These are phyloP conservation scores for Neodidymelliopsis sp. DNA, from an alignment of 2,329 filamentous ascomycete genomes.

Conservation along the genomic window DNA sequence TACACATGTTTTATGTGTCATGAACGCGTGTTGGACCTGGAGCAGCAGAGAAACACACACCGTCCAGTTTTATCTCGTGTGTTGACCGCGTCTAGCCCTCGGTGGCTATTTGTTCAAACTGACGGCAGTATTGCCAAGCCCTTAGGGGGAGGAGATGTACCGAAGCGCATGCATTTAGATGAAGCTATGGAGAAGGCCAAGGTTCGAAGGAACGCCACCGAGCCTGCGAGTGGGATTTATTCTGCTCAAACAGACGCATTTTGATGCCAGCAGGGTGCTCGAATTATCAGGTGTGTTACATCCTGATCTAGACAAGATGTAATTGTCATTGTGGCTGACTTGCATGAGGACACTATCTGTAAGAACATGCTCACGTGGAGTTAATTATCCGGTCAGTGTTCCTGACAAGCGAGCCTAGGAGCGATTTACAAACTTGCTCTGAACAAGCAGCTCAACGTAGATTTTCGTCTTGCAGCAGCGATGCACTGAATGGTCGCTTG, in stretches of 20 bases:
- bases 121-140: neutral
- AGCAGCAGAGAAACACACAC: neutral
- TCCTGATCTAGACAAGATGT: neutral
- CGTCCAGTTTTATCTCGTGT: neutral
- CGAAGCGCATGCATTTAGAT: neutral
- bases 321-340: neutral
- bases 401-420: too few species aligned
- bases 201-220: constrained; percentile 7
- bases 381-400: neutral
- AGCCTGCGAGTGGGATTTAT: neutral
- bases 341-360: neutral
- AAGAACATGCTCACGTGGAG: neutral
- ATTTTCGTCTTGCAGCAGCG: too few species aligned
- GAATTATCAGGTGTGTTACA: neutral
- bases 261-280: neutral
- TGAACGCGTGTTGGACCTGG: neutral
- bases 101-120: neutral
- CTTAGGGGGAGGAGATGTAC: neutral
- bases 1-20: constrained; percentile 19
- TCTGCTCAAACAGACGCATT: constrained; percentile 13
- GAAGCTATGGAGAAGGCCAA: neutral
- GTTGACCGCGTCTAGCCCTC: neutral
- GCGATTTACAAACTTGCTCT: too few species aligned
- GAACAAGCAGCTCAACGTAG: too few species aligned
- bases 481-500: too few species aligned